Evolutionary conservation across 2,329 filamentous ascomycete species (phyloP).

Genomic region (Exophiala calicioides): DNA sequence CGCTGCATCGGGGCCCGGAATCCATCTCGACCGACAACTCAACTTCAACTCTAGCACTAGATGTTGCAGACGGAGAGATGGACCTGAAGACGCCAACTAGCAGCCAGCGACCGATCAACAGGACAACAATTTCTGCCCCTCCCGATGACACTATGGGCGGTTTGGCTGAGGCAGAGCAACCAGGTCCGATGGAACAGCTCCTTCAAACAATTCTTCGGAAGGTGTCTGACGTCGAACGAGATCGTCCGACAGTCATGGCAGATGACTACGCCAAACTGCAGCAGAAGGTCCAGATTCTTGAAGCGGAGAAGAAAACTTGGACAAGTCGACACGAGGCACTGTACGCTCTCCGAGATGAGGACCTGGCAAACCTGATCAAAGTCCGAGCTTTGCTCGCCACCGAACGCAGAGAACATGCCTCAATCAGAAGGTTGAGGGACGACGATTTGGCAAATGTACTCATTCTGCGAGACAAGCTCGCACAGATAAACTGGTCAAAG

Average conservation of each 20-base stretch:
- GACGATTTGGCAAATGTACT: constrained; percentile 46
- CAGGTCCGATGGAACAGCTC: constrained; percentile 22
- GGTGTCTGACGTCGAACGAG: constrained; percentile 20
- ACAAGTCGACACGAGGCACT: constrained; percentile 43
- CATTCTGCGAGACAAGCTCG: constrained; percentile 41
- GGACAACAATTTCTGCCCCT: too few relatives aligned
- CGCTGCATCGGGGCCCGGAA: too few relatives aligned
- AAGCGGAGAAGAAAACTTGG: constrained; percentile 41
- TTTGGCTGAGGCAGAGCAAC: too few relatives aligned
- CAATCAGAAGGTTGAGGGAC: constrained; percentile 43
- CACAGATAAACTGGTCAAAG: constrained; percentile 41
- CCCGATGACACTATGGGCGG: too few relatives aligned
- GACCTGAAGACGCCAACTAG: too few relatives aligned
- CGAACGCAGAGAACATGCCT: constrained; percentile 42
- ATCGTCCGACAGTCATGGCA: constrained; percentile 36
- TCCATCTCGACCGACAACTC: too few relatives aligned
- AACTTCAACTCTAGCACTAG: too few relatives aligned
- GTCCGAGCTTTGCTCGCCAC: constrained; percentile 43
- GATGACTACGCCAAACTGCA: constrained; percentile 40
- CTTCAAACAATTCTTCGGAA: constrained; percentile 19
- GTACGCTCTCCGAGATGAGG: constrained; percentile 44
- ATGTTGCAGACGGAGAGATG: too few relatives aligned
- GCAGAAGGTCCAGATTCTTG: constrained; percentile 36
- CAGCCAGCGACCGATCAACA: too few relatives aligned
- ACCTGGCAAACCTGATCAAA: constrained; percentile 47